A percentile compares a stretch with the other conserved stretches of the same genome.
Conservation (phyloP, 208 protist species). For the Eutreptiella sp. region DNA sequence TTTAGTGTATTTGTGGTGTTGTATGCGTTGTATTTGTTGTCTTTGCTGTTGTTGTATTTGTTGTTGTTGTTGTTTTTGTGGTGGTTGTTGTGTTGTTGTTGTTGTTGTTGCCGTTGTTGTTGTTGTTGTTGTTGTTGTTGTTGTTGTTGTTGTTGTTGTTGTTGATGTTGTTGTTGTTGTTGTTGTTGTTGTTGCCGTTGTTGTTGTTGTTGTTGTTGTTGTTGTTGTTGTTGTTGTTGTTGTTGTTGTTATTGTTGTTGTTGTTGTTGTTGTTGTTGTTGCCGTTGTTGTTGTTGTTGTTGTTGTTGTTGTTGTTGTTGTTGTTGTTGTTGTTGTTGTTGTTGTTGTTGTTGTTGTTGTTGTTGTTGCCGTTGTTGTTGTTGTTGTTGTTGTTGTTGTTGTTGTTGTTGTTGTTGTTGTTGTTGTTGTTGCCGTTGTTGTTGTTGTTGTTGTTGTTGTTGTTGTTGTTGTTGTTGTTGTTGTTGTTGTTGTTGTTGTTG, state of each 20-base stretch:
- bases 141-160: constrained; percentile 18
- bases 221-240: constrained; percentile 6
- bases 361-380: no score
- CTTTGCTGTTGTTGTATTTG: no score
- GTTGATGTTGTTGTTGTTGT: constrained; percentile 3
- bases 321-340: no score
- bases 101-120: constrained; percentile 17
- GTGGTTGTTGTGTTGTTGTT: no score
- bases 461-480: no score
- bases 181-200: neutral
- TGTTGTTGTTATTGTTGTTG: constrained; percentile 4
- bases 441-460: no score
- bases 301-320: neutral
- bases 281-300: constrained; percentile 2
- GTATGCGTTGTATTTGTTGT: constrained; percentile 16
- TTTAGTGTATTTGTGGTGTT: neutral
- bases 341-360: no score
- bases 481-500: no score
- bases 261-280: constrained; percentile 6
- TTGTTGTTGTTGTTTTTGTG: no score
- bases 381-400: no score
- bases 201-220: constrained; percentile 6
- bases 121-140: constrained; percentile 18
- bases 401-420: no score
- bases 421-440: no score